Evolutionary conservation across 345 rosid genomes (phyloP).

Genomic region (Triadica sebifera): DNA sequence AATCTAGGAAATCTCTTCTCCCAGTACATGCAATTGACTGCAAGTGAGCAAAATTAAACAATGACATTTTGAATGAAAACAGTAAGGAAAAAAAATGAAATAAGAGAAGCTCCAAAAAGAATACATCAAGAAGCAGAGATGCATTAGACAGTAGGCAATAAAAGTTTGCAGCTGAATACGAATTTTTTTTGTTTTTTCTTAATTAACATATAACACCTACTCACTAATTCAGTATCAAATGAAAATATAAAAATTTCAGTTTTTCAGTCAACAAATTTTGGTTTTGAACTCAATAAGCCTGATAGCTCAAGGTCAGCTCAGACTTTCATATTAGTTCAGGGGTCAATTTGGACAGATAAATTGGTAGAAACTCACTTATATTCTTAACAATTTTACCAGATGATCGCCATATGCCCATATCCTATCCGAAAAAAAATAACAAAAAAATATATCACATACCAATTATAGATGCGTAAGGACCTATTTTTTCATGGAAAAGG

Average conservation of each 20-base stretch:
- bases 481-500: constrained; percentile 68
- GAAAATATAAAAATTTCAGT: neutral
- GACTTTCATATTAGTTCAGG: neutral
- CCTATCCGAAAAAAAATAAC: constrained; percentile 11
- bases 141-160: neutral
- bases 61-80: neutral
- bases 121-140: neutral
- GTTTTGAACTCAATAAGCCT: neutral
- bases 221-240: neutral
- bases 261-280: neutral
- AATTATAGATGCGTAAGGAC: constrained; percentile 76
- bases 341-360: neutral
- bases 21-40: constrained; percentile 99
- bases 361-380: neutral
- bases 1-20: constrained; percentile 82
- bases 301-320: neutral
- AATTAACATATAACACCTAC: neutral
- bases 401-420: neutral
- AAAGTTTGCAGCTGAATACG: neutral
- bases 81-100: neutral
- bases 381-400: neutral
- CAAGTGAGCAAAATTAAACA: constrained; percentile 17
- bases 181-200: neutral
- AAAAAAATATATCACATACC: constrained; percentile 47
- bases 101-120: neutral